Conservation (phyloP, 257 asterid genomes). For the Solanum lycopersicoides region DNA sequence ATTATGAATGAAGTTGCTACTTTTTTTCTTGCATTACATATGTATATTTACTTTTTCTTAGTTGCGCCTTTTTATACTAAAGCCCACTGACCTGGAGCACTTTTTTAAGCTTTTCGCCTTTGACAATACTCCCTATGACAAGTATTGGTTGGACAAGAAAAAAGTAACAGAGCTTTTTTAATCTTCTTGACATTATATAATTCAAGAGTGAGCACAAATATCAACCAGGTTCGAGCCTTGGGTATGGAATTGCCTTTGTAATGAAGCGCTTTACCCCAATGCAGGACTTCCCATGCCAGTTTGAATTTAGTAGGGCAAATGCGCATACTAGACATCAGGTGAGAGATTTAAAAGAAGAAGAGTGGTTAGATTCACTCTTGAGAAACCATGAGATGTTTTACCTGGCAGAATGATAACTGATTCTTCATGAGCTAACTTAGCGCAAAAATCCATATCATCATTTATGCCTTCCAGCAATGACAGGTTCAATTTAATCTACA, state of each 20-base stretch:
- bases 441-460: constrained; percentile 56
- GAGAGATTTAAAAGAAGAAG: background rate
- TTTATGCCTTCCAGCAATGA: constrained; percentile 28
- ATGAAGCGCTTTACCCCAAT: background rate
- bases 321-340: background rate
- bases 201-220: background rate
- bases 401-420: constrained; percentile 60
- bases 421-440: constrained; percentile 63
- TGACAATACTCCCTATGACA: background rate
- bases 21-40: background rate
- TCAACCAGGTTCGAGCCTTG: background rate
- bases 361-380: background rate
- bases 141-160: background rate
- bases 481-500: constrained; percentile 41
- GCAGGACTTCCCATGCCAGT: background rate
- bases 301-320: background rate
- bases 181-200: background rate
- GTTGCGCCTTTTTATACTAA: background rate
- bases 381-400: background rate
- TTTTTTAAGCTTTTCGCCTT: no score
- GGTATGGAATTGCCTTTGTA: background rate
- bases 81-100: background rate
- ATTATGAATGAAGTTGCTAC: background rate
- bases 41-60: background rate
- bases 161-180: background rate